phyloP scores from a whole-genome alignment of 768 basidiomycete genomes.

The Mycena chlorophos region DNA sequence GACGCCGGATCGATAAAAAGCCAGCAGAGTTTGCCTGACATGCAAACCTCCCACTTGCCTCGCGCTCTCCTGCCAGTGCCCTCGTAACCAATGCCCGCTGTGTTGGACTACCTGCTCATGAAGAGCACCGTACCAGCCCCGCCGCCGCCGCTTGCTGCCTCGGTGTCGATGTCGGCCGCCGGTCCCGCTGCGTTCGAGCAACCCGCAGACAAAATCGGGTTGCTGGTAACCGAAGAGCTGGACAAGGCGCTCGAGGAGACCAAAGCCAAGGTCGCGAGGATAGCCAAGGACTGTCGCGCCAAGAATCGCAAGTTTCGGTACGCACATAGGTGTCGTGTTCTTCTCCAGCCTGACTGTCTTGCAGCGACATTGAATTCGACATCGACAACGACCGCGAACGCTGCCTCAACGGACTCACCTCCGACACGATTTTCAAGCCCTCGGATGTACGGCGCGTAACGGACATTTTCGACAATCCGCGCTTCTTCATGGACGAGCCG shows the following conservation, averaged over 20 bases:
- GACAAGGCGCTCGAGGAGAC: slow-evolving; percentile 49
- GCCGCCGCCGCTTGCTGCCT: too few relatives aligned
- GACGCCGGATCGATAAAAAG: too few relatives aligned
- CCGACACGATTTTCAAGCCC: slow-evolving; percentile 25
- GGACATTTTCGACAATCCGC: slow-evolving; percentile 52
- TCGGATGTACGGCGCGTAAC: slow-evolving; percentile 49
- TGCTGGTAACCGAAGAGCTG: slow-evolving; percentile 45
- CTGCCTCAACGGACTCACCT: slow-evolving; percentile 41
- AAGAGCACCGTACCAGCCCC: neutral
- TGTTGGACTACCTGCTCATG: neutral
- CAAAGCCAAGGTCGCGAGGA: slow-evolving; percentile 43
- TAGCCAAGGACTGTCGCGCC: slow-evolving; percentile 45
- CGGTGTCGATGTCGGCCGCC: too few relatives aligned
- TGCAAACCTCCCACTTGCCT: too few relatives aligned
- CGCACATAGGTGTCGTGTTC: slow-evolving; percentile 4
- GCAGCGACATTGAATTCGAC: slow-evolving; percentile 59
- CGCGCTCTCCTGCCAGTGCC: too few relatives aligned
- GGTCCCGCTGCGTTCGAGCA: slow-evolving; percentile 21
- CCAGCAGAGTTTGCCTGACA: too few relatives aligned
- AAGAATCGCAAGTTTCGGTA: slow-evolving; percentile 56
- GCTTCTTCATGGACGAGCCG: slow-evolving; percentile 48
- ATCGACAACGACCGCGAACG: slow-evolving; percentile 40
- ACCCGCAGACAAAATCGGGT: slow-evolving; percentile 29
- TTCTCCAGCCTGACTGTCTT: neutral
- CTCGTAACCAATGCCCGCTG: too few relatives aligned